Conservation (phyloP, 1,284 basidiomycete genomes). For the Tetrapyrgos nigripes region DNA sequence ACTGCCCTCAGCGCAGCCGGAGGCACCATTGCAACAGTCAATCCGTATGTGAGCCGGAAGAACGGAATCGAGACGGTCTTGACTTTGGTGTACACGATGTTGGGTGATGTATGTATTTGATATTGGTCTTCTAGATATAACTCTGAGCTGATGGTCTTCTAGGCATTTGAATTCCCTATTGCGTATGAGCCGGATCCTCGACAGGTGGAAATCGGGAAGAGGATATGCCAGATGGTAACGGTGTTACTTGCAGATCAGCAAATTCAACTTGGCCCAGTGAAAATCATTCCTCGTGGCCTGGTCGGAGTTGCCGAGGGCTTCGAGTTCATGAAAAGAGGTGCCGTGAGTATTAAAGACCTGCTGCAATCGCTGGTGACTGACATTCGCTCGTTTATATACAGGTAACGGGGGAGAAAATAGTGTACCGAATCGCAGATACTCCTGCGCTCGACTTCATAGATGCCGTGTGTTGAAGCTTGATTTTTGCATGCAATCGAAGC, state of each 20-base stretch:
- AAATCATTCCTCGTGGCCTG: conserved; percentile 35
- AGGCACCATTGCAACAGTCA: conserved; percentile 28
- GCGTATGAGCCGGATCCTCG: not conserved
- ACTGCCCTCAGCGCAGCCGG: conserved; percentile 28
- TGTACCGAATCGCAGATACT: not conserved
- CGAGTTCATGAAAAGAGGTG: conserved; percentile 28
- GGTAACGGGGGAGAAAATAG: not conserved
- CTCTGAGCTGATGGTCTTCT: not conserved
- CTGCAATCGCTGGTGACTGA: too few species aligned
- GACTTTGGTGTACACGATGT: conserved; percentile 30
- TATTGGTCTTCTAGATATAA: not conserved
- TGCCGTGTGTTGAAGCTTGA: too few species aligned
- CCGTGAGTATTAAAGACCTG: conserved; percentile 19
- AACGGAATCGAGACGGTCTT: conserved; percentile 28
- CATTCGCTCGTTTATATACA: not conserved
- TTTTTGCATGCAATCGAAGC: too few species aligned
- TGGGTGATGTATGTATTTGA: conserved; percentile 16
- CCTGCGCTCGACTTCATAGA: too few species aligned
- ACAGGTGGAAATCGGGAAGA: not conserved
- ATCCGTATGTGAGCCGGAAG: conserved; percentile 25
- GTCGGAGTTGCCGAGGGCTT: conserved; percentile 29
- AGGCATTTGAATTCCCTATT: not conserved
- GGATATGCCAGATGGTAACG: not conserved
- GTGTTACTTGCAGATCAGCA: conserved; percentile 28
- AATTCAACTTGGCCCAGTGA: conserved; percentile 29